These are phyloP conservation scores for Yarrowia sp. DNA, from an alignment of 805 yeast species.

Conservation along the genomic window DNA sequence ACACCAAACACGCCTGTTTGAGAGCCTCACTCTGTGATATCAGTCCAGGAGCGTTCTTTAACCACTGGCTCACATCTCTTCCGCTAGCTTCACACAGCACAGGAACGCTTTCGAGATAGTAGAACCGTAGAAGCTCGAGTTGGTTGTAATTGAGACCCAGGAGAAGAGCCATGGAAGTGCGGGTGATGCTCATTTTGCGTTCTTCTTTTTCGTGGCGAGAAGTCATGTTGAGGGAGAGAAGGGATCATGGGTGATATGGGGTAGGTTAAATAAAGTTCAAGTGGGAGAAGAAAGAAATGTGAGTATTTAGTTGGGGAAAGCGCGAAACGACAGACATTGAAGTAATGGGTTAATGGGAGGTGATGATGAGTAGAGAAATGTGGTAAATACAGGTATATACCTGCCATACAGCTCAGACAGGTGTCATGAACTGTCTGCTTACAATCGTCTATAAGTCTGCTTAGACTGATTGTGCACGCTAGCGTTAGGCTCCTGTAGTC, in stretches of 20 bases:
- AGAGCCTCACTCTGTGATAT: neutral
- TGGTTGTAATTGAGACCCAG: neutral
- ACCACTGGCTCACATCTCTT: neutral
- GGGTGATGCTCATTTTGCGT: neutral
- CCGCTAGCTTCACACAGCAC: neutral
- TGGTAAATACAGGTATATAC: too few relatives aligned
- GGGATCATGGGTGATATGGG: neutral
- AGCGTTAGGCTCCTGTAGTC: too few relatives aligned
- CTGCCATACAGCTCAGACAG: too few relatives aligned
- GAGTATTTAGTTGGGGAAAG: too few relatives aligned
- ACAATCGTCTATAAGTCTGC: too few relatives aligned
- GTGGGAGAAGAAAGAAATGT: too few relatives aligned
- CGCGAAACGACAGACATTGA: too few relatives aligned
- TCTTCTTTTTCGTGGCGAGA: neutral
- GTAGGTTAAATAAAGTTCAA: too few relatives aligned
- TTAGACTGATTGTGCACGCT: too few relatives aligned
- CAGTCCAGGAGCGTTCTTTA: neutral
- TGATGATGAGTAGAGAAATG: too few relatives aligned
- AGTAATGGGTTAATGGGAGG: too few relatives aligned
- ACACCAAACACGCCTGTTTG: neutral
- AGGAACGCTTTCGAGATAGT: neutral
- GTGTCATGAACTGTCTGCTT: too few relatives aligned
- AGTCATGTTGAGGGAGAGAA: neutral
- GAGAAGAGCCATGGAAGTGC: neutral
- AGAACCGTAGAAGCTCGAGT: neutral